Evolutionary conservation across 352 stramenopile species (phyloP).

Genomic region (Phytophthora pistaciae): DNA sequence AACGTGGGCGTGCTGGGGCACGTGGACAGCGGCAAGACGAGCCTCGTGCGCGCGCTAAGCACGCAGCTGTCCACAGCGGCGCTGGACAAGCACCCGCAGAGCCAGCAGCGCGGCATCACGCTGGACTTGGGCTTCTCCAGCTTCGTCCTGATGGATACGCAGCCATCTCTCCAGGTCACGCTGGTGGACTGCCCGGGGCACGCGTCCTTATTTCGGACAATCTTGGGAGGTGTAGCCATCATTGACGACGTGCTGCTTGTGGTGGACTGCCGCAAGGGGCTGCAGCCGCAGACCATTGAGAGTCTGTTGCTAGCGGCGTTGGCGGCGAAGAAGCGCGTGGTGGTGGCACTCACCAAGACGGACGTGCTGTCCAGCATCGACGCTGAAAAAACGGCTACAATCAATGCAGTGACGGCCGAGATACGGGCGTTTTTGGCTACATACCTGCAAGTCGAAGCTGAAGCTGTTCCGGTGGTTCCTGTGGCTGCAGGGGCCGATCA

Average conservation of each 20-base stretch:
- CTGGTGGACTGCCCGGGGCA: slow-evolving; percentile 97
- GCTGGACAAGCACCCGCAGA: slow-evolving; percentile 99
- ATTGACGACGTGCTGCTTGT: slow-evolving; percentile 99
- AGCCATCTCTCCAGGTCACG: slow-evolving; percentile 92
- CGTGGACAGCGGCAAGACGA: slow-evolving; percentile 99
- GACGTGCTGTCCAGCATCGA: slow-evolving; percentile 88
- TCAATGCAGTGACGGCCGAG: slow-evolving; percentile 76
- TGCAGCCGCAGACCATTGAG: slow-evolving; percentile 99
- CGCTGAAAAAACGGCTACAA: slow-evolving; percentile 32
- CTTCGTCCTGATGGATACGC: slow-evolving; percentile 80
- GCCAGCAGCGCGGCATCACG: slow-evolving; percentile 97
- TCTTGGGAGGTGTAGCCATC: slow-evolving; percentile 98
- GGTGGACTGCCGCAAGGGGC: slow-evolving; percentile 96
- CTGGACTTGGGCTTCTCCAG: slow-evolving; percentile 98
- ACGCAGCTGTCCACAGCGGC: slow-evolving; percentile 98
- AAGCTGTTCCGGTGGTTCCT: slow-evolving; percentile 78
- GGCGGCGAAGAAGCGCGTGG: slow-evolving; percentile 86
- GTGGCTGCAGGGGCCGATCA: slow-evolving; percentile 64
- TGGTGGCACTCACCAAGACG: slow-evolving; percentile 98
- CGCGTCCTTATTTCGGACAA: slow-evolving; percentile 98
- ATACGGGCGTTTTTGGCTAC: slow-evolving; percentile 56
- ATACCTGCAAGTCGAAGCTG: slow-evolving; percentile 28
- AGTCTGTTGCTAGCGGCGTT: slow-evolving; percentile 97
- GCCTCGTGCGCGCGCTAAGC: slow-evolving; percentile 95
- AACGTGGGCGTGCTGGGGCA: slow-evolving; percentile 99